Evolutionary conservation across 441 rosid species (phyloP).

Genomic region (Isatis lusitanica): DNA sequence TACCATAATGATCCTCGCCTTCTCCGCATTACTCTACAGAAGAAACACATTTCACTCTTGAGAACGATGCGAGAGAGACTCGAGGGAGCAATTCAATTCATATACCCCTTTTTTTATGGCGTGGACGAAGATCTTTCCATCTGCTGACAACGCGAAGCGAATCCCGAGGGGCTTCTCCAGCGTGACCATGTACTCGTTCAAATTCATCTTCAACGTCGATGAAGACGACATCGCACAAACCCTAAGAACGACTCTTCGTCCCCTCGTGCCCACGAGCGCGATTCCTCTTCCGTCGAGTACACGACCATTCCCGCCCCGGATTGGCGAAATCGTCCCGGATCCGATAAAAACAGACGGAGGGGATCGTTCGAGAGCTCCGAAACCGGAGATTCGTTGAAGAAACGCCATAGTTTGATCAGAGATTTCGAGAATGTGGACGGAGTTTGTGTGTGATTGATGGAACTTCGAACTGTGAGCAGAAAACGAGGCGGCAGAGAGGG

Average conservation of each 20-base stretch:
- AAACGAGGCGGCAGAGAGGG: conserved; percentile 26
- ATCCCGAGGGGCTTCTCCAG: conserved; percentile 89
- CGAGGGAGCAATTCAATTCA: no score
- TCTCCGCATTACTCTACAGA: conserved; percentile 82
- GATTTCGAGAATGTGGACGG: not conserved
- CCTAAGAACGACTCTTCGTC: conserved; percentile 16
- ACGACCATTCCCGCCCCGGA: conserved; percentile 31
- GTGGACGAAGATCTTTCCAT: conserved; percentile 78
- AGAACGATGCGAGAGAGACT: not conserved
- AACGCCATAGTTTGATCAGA: conserved; percentile 36
- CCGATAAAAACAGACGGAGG: conserved; percentile 15
- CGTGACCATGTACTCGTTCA: conserved; percentile 94
- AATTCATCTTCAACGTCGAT: conserved; percentile 61
- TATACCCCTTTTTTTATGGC: conserved; percentile 79
- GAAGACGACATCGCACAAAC: conserved; percentile 54
- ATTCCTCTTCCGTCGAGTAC: conserved; percentile 18
- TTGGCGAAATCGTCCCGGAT: not conserved
- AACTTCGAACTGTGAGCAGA: conserved; percentile 17
- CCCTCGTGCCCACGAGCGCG: not conserved
- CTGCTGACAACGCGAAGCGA: conserved; percentile 69
- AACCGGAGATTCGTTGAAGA: conserved; percentile 42
- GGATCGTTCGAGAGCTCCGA: conserved; percentile 44
- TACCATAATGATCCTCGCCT: conserved; percentile 87
- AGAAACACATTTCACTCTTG: not conserved
- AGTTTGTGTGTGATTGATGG: not conserved